phyloP scores from a whole-genome alignment of 208 protist genomes.

The Trypanosoma caninum region DNA sequence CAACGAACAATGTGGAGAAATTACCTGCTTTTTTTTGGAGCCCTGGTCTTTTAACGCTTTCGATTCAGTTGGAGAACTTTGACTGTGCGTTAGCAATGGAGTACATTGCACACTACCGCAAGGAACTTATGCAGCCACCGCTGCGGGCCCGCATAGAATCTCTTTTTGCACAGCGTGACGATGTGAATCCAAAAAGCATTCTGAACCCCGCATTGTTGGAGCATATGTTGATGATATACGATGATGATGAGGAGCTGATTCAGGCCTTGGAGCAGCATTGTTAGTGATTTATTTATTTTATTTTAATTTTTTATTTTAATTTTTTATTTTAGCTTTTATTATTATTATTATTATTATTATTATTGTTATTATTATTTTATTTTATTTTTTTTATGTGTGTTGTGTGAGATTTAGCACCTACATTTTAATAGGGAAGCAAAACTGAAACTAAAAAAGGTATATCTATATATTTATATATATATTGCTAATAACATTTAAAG shows the following conservation, averaged over 20 bases:
- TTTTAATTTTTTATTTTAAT: background rate
- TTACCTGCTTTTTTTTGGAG: conserved; percentile 60
- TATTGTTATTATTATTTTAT: no score
- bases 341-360: no score
- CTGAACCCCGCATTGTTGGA: conserved; percentile 50
- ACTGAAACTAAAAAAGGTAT: no score
- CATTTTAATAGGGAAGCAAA: no score
- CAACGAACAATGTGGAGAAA: conserved; percentile 86
- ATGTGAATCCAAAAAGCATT: background rate
- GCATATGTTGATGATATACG: conserved; percentile 22
- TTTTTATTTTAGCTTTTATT: background rate
- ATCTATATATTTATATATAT: no score
- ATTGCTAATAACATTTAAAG: no score
- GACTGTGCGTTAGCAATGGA: conserved; percentile 31
- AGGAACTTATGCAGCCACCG: conserved; percentile 19
- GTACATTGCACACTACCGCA: conserved; percentile 67
- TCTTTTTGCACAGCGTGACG: conserved; percentile 9
- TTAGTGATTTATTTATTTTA: background rate
- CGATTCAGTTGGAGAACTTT: conserved; percentile 63
- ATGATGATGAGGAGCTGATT: conserved; percentile 25
- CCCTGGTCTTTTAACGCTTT: conserved; percentile 65
- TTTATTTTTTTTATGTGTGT: conserved; percentile 5
- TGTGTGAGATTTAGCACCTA: no score
- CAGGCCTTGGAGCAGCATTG: conserved; percentile 8
- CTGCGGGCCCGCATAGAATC: background rate